Conservation (phyloP, 768 basidiomycete species). For the Calocera cornea region DNA sequence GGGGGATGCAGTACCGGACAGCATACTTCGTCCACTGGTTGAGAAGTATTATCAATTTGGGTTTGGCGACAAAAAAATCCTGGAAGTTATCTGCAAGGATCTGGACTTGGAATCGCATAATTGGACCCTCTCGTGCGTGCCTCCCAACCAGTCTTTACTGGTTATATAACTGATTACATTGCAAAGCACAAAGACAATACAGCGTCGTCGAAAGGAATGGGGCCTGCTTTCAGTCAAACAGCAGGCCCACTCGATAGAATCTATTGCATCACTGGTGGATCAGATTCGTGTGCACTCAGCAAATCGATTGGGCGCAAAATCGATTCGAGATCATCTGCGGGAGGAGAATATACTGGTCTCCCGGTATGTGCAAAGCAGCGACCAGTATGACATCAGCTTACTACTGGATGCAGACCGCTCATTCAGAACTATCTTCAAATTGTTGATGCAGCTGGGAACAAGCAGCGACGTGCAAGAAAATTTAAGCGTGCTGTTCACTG, state of each 20-base stretch:
- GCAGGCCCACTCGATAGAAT: neutral
- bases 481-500: conserved; percentile 25
- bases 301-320: neutral
- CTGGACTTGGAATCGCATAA: neutral
- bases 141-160: neutral
- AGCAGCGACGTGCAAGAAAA: conserved; percentile 14
- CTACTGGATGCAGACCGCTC: neutral
- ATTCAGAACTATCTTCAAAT: neutral
- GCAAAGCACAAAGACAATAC: neutral
- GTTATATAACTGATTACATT: neutral
- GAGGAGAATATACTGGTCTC: neutral
- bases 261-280: neutral
- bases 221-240: neutral
- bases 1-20: neutral
- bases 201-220: neutral
- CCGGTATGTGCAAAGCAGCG: neutral
- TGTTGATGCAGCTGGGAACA: neutral
- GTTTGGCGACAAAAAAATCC: neutral
- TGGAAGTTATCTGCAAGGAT: too few relatives aligned
- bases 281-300: neutral
- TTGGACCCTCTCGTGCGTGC: neutral
- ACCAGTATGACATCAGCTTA: neutral
- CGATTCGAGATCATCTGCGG: neutral
- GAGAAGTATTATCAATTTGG: neutral
- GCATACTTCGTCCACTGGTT: neutral